These are phyloP conservation scores for Talaromyces proteolyticus DNA, from an alignment of 495 filamentous ascomycete genomes.

Conservation along the genomic window DNA sequence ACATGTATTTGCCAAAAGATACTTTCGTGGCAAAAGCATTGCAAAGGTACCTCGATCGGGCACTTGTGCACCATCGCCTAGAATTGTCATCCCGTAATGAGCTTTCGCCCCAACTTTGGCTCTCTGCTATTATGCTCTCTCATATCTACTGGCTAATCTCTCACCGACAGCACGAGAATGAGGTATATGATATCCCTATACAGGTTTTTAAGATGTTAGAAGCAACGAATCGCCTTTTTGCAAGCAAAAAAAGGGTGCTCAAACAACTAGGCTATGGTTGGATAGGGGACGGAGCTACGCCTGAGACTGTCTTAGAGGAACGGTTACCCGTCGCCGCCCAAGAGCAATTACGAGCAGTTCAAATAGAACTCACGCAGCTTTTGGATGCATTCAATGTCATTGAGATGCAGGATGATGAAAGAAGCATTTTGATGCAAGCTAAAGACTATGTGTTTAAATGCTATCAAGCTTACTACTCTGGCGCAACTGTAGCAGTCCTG, in stretches of 20 bases:
- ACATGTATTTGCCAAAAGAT: neutral
- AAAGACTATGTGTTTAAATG: neutral
- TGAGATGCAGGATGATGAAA: neutral
- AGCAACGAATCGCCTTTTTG: neutral
- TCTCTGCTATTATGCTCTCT: neutral
- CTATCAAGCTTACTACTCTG: neutral
- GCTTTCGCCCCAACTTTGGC: neutral
- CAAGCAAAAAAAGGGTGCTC: neutral
- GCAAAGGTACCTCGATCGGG: neutral
- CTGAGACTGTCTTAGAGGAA: neutral
- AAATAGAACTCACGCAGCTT: neutral
- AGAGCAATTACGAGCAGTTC: neutral
- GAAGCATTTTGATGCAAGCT: neutral
- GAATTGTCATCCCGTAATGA: neutral
- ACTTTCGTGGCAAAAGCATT: neutral
- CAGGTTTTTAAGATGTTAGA: neutral
- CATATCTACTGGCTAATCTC: neutral
- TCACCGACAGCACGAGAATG: neutral
- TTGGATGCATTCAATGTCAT: neutral
- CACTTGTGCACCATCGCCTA: neutral
- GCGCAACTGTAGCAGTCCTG: neutral
- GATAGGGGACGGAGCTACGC: neutral
- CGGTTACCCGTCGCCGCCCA: neutral
- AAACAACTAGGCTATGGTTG: neutral
- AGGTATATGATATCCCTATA: neutral